A percentile compares a stretch with the other conserved stretches of the same genome.
These are phyloP conservation scores for Paramecium biaurelia DNA, from an alignment of 73 alveolate genomes.

Conservation along the genomic window DNA sequence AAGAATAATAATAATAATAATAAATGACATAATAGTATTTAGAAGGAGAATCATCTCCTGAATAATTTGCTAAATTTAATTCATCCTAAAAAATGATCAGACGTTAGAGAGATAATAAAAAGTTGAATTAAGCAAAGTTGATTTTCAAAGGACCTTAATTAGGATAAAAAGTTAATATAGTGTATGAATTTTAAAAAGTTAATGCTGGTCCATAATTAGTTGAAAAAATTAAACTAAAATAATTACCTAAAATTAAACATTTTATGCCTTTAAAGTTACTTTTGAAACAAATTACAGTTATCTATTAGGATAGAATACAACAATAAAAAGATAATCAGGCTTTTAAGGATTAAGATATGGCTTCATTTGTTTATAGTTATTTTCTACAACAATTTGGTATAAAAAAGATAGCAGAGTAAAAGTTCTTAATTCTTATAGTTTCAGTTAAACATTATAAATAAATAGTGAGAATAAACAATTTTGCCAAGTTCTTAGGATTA, in stretches of 20 bases:
- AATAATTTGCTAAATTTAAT: background rate
- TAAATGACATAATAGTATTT: background rate
- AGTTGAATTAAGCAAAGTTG: background rate
- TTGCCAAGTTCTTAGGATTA: constrained; percentile 57
- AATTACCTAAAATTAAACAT: constrained; percentile 20
- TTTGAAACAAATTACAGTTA: background rate
- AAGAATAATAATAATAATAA: background rate
- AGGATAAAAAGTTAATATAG: constrained; percentile 12
- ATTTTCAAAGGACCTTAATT: constrained; percentile 40
- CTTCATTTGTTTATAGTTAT: constrained; percentile 37
- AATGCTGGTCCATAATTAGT: constrained; percentile 34
- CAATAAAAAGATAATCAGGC: background rate
- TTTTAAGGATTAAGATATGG: constrained; percentile 3
- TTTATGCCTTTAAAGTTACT: constrained; percentile 45
- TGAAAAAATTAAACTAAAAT: constrained; percentile 20
- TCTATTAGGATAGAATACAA: constrained; percentile 4
- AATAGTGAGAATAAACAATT: constrained; percentile 30
- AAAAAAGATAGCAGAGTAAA: constrained; percentile 58
- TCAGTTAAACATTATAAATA: constrained; percentile 53
- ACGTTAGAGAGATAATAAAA: background rate
- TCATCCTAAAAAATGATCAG: background rate
- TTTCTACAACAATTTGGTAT: constrained; percentile 49
- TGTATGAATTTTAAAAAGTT: background rate
- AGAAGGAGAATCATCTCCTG: background rate
- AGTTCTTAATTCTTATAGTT: constrained; percentile 44